These are phyloP conservation scores for Purshia tridentata DNA, from an alignment of 306 rosid genomes.

Conservation along the genomic window DNA sequence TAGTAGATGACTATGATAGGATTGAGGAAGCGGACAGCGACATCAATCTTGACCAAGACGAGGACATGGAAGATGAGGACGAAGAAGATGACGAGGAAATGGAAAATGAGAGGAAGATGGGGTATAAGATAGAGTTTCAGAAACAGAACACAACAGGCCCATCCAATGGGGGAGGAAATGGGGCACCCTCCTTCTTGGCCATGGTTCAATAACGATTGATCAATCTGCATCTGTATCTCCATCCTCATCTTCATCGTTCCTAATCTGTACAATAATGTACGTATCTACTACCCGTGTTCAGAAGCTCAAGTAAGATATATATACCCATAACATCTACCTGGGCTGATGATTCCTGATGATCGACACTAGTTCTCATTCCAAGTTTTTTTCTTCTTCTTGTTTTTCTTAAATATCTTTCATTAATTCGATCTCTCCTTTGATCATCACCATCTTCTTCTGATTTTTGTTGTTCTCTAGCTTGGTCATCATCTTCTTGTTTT, in stretches of 20 bases:
- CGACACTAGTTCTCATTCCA: slow-evolving; percentile 9
- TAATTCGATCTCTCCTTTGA: not conserved
- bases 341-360: slow-evolving; percentile 5
- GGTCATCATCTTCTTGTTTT: not conserved
- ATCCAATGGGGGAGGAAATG: slow-evolving; percentile 36
- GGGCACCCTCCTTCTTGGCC: slow-evolving; percentile 38
- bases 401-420: not conserved
- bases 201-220: slow-evolving; percentile 34
- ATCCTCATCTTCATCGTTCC: slow-evolving; percentile 3
- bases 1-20: slow-evolving; percentile 28
- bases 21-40: slow-evolving; percentile 32
- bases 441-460: slow-evolving; percentile 12
- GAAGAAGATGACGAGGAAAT: slow-evolving; percentile 25
- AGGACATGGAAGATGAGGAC: slow-evolving; percentile 30
- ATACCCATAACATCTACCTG: slow-evolving; percentile 5
- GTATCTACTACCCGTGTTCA: slow-evolving; percentile 13
- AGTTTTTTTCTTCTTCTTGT: not conserved
- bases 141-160: slow-evolving; percentile 31
- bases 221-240: not conserved
- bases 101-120: slow-evolving; percentile 20
- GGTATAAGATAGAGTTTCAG: slow-evolving; percentile 40
- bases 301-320: slow-evolving; percentile 18
- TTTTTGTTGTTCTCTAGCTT: slow-evolving; percentile 1
- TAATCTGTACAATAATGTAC: slow-evolving; percentile 29
- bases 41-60: slow-evolving; percentile 21